Conservation (phyloP, 257 asterid genomes). For the Linderniella brevidens region DNA sequence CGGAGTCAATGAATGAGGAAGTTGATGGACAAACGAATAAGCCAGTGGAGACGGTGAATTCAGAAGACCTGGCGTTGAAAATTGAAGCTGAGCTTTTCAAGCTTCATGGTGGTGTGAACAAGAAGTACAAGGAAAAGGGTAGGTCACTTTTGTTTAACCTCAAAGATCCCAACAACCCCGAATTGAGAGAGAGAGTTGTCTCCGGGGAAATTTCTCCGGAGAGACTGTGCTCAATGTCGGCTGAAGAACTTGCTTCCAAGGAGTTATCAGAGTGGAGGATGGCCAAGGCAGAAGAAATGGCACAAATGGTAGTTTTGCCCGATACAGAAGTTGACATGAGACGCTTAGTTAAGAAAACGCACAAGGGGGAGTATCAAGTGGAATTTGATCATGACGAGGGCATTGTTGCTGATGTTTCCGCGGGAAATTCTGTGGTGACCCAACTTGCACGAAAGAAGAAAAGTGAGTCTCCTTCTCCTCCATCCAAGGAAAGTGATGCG, state of each 20-base stretch:
- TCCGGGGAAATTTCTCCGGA: constrained; percentile 78
- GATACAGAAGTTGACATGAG: constrained; percentile 70
- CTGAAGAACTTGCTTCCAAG: constrained; percentile 98
- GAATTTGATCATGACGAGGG: constrained; percentile 61
- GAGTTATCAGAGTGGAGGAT: constrained; percentile 92
- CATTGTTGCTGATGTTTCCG: constrained; percentile 47
- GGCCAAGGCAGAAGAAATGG: constrained; percentile 90
- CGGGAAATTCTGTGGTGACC: constrained; percentile 30
- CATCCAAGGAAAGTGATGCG: constrained; percentile 22
- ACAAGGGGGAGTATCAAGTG: constrained; percentile 95
- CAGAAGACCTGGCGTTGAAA: constrained; percentile 36
- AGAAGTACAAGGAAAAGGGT: constrained; percentile 92
- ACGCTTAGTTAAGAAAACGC: constrained; percentile 87
- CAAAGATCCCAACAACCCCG: constrained; percentile 89
- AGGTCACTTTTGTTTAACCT: constrained; percentile 88
- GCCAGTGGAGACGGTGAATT: constrained; percentile 17
- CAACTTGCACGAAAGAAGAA: constrained; percentile 22
- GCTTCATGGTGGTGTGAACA: constrained; percentile 75
- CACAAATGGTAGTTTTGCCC: constrained; percentile 81
- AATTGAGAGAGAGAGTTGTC: constrained; percentile 76
- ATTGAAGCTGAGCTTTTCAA: constrained; percentile 72
- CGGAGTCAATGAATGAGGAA: constrained; percentile 22
- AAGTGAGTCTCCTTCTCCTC: constrained; percentile 19
- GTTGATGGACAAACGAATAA: constrained; percentile 12
- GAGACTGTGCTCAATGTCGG: constrained; percentile 82